A percentile compares a stretch with the other conserved stretches of the same genome.
Evolutionary conservation across 2,329 filamentous ascomycete species (phyloP).

Genomic region (Cladosporium sphaerospermum): DNA sequence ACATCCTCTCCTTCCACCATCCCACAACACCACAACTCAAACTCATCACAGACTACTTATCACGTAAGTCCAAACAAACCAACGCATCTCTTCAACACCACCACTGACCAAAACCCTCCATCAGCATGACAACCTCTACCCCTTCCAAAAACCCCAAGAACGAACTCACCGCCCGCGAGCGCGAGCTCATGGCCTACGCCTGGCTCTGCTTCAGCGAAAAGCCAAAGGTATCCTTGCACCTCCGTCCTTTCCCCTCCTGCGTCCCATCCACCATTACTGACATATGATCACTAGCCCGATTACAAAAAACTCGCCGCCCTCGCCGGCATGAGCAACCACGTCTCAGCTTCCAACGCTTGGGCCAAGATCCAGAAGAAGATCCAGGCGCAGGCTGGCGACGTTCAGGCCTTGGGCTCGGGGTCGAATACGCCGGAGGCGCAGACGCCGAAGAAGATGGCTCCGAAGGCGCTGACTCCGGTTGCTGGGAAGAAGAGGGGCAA

Average conservation of each 20-base stretch:
- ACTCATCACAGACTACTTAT: neutral
- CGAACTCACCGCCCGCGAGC: conserved; percentile 22
- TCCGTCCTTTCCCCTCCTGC: neutral
- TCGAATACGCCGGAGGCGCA: conserved; percentile 13
- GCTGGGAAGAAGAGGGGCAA: neutral
- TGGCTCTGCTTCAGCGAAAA: conserved; percentile 25
- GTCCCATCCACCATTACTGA: too few relatives aligned
- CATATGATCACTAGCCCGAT: conserved; percentile 17
- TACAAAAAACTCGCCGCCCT: conserved; percentile 22
- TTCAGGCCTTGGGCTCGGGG: neutral
- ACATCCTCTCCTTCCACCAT: neutral
- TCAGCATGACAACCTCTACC: neutral
- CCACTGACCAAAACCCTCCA: too few relatives aligned
- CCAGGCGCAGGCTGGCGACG: conserved; percentile 10
- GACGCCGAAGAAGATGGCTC: conserved; percentile 11
- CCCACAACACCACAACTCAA: neutral
- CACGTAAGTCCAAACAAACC: neutral
- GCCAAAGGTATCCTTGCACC: conserved; percentile 20
- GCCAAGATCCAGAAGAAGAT: conserved; percentile 30
- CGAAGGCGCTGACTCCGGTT: conserved; percentile 18
- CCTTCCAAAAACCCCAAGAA: conserved; percentile 1
- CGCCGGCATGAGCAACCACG: conserved; percentile 21
- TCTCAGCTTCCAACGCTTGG: conserved; percentile 30
- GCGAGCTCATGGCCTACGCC: conserved; percentile 20
- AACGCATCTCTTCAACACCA: too few relatives aligned